A percentile compares a stretch with the other conserved stretches of the same genome.
These are phyloP conservation scores for Spathaspora arborariae DNA, from an alignment of 805 yeast genomes.

Conservation along the genomic window DNA sequence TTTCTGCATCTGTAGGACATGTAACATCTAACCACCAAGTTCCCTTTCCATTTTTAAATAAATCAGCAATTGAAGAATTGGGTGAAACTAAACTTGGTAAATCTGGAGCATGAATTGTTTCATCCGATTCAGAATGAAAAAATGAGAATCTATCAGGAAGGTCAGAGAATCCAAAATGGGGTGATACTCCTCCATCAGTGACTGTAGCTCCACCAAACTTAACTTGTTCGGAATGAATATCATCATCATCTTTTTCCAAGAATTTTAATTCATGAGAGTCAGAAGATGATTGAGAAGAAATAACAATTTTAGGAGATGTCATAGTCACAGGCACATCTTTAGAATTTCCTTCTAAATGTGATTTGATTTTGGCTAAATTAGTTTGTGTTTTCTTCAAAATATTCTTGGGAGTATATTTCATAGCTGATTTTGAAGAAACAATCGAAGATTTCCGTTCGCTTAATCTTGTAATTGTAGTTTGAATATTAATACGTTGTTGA, in stretches of 20 bases:
- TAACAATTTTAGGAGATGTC: not conserved
- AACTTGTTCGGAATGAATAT: conserved; percentile 27
- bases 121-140: conserved; percentile 80
- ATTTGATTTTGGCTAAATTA: not conserved
- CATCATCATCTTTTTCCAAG: not conserved
- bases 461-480: not conserved
- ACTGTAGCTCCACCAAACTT: conserved; percentile 38
- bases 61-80: conserved; percentile 59
- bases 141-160: conserved; percentile 78
- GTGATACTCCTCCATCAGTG: conserved; percentile 20
- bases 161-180: conserved; percentile 2
- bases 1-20: conserved; percentile 92
- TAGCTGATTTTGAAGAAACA: conserved; percentile 26
- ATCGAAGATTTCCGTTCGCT: not conserved
- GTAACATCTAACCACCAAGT: conserved; percentile 97
- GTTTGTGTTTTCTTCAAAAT: conserved; percentile 17
- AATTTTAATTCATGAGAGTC: not conserved
- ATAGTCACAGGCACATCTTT: not conserved
- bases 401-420: conserved; percentile 57
- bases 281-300: not conserved
- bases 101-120: conserved; percentile 86
- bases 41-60: conserved; percentile 68
- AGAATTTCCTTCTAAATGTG: not conserved
- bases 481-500: conserved; percentile 17
- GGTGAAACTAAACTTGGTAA: conserved; percentile 68